Percentiles rank a stretch among this genome's conserved stretches.
Conservation (phyloP, 805 yeast genomes). For the Candida incommunis region DNA sequence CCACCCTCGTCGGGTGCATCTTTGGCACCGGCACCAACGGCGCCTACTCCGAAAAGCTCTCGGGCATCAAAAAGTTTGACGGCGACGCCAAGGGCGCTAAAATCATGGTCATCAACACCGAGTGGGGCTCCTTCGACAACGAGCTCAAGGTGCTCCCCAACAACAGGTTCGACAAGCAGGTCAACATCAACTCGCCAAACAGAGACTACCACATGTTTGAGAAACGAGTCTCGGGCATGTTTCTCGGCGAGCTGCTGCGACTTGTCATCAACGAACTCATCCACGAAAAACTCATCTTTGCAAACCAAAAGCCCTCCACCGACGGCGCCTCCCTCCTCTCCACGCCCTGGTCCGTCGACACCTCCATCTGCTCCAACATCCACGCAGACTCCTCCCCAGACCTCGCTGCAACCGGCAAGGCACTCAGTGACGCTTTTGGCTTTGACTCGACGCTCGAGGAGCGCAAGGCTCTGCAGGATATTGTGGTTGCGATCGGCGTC, state of each 20-base stretch:
- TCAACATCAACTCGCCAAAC: slow-evolving; percentile 66
- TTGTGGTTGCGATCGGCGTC: slow-evolving; percentile 67
- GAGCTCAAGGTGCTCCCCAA: slow-evolving; percentile 59
- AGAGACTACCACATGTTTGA: slow-evolving; percentile 85
- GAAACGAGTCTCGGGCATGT: slow-evolving; percentile 86
- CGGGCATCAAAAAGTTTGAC: slow-evolving; percentile 62
- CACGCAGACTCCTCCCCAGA: slow-evolving; percentile 74
- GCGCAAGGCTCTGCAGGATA: slow-evolving; percentile 53
- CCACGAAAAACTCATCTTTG: slow-evolving; percentile 40
- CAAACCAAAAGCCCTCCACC: slow-evolving; percentile 16
- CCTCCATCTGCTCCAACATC: slow-evolving; percentile 74
- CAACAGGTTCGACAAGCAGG: slow-evolving; percentile 58
- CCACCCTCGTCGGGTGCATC: slow-evolving; percentile 76
- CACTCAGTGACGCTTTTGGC: slow-evolving; percentile 41
- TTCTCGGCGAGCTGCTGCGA: slow-evolving; percentile 79
- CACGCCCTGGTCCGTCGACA: slow-evolving; percentile 65
- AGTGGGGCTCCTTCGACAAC: slow-evolving; percentile 97
- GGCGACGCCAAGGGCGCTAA: slow-evolving; percentile 17
- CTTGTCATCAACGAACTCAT: slow-evolving; percentile 53
- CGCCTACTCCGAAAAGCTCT: slow-evolving; percentile 72
- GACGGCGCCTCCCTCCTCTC: slow-evolving; percentile 20
- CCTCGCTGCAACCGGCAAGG: slow-evolving; percentile 20
- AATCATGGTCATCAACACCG: slow-evolving; percentile 82
- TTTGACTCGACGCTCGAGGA: slow-evolving; percentile 55
- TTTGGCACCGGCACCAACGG: slow-evolving; percentile 98